Percentiles rank a stretch among this genome's conserved stretches.
phyloP scores from a whole-genome alignment of 202 grass and related monocot species.

The Carex arenaria region DNA sequence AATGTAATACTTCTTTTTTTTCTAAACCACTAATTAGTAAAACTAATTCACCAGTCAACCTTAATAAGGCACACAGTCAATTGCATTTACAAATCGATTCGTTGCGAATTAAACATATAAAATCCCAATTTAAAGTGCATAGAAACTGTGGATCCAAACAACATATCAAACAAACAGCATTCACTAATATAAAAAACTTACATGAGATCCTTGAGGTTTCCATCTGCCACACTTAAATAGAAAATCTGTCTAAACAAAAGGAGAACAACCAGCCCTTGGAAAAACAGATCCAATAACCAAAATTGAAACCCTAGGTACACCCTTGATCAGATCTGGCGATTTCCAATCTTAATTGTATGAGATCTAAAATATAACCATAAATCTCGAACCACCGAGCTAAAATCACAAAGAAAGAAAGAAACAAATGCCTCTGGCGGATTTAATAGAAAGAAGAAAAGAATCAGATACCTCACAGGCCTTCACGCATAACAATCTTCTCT shows the following conservation, averaged over 20 bases:
- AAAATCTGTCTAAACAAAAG: background rate
- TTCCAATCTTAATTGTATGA: background rate
- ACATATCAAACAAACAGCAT: background rate
- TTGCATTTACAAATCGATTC: background rate
- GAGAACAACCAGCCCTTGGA: background rate
- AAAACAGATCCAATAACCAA: background rate
- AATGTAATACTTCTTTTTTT: no score
- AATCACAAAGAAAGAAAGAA: background rate
- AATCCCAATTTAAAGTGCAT: background rate
- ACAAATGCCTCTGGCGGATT: background rate
- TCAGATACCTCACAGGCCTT: conserved; percentile 16
- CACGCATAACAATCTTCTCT: background rate
- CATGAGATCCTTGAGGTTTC: background rate
- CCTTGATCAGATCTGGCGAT: background rate
- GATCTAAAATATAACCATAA: background rate
- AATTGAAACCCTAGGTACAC: background rate
- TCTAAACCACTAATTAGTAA: no score
- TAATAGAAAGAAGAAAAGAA: background rate
- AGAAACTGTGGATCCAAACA: background rate
- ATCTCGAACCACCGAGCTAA: background rate
- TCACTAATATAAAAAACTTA: background rate
- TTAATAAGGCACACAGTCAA: background rate
- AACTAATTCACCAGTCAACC: background rate
- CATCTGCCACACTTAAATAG: background rate
- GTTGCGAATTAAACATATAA: background rate